Base-by-base conservation (phyloP, 2,329 filamentous ascomycete species). In the Colletotrichum incanum region DNA sequence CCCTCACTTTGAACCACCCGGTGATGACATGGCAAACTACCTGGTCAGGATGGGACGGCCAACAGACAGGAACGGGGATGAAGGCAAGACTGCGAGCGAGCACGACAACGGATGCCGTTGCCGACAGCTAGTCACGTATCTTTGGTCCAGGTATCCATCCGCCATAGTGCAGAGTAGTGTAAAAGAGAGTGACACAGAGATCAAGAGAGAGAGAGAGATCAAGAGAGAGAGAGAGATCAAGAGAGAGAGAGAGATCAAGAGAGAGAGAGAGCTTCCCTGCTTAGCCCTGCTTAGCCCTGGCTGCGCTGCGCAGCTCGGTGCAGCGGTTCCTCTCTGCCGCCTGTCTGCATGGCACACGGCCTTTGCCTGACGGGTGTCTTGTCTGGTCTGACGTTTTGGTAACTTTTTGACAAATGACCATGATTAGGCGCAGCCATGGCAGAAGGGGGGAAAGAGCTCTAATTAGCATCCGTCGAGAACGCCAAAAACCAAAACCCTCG, bases 281-380 rank as follows among this genome's bases (percentile, higher is more conserved):
- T n/a, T n/a, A n/a, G n/a, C 31, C 31, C 31, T 34, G 31, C 8
- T 34, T 4, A 34, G 31, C 5, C 31, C 31, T 8, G 31, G 4
- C 31, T 37, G 34, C 34, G 34, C 39, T 23, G 52, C 31, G 34
- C 23, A 61, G 47, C 65, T 67, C 47, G 56, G 55, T 62, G 56
- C 47, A 67, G 45, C 55, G 37, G 64, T 67, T 61, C 64, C 41
- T 37, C 23, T 23, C 37, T 14, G 31, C 23, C 56, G 37, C 34
- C 37, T 12, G 28, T 20, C 28, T 18, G 47, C 47, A 50, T 23
- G 47, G 47, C 43, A 39, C 56, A 60, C 56, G 56, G 56, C 56
- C 56, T 31, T 8, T 60, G 26, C 56, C 14, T 50, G 59, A 62
- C 43, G 59, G 59, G 8, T 62, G 59, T 62, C 59, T 62, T 14